A percentile compares a stretch with the other conserved stretches of the same genome.
These are phyloP conservation scores for Nigrospora osmanthi DNA, from an alignment of 2,329 filamentous ascomycete species.

Conservation along the genomic window DNA sequence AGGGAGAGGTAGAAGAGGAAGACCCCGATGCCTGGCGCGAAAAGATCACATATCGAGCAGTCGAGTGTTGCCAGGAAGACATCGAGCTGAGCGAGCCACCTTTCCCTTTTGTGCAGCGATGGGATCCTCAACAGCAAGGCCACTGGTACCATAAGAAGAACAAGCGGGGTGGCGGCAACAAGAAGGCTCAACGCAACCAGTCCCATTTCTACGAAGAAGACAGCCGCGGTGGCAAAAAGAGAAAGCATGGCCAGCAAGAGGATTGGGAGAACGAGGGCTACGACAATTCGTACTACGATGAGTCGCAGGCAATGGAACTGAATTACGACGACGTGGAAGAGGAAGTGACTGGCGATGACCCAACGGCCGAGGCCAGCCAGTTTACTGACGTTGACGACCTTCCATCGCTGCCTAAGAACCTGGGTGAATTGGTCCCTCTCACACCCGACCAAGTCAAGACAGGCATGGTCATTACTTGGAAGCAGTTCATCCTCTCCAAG, in stretches of 20 bases:
- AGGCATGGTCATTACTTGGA: slow-evolving; percentile 64
- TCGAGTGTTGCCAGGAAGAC: slow-evolving; percentile 73
- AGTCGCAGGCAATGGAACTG: slow-evolving; percentile 18
- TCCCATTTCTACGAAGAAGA: slow-evolving; percentile 31
- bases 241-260: slow-evolving; percentile 35
- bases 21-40: slow-evolving; percentile 62
- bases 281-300: slow-evolving; percentile 30
- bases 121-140: slow-evolving; percentile 68
- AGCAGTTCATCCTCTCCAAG: slow-evolving; percentile 52
- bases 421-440: slow-evolving; percentile 44
- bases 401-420: slow-evolving; percentile 51
- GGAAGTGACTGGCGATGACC: slow-evolving; percentile 22
- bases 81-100: slow-evolving; percentile 67
- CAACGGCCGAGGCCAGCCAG: slow-evolving; percentile 30
- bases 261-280: slow-evolving; percentile 14
- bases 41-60: slow-evolving; percentile 67
- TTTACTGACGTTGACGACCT: slow-evolving; percentile 51
- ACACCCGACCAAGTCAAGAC: slow-evolving; percentile 35
- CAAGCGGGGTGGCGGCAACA: slow-evolving; percentile 37
- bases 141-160: slow-evolving; percentile 29
- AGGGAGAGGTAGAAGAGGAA: slow-evolving; percentile 25
- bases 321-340: slow-evolving; percentile 29
- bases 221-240: slow-evolving; percentile 33
- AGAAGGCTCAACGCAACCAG: slow-evolving; percentile 36
- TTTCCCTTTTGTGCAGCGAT: slow-evolving; percentile 84